Base-by-base conservation (phyloP, 2,329 filamentous ascomycete genomes). In the Beauveria rudraprayagi region DNA sequence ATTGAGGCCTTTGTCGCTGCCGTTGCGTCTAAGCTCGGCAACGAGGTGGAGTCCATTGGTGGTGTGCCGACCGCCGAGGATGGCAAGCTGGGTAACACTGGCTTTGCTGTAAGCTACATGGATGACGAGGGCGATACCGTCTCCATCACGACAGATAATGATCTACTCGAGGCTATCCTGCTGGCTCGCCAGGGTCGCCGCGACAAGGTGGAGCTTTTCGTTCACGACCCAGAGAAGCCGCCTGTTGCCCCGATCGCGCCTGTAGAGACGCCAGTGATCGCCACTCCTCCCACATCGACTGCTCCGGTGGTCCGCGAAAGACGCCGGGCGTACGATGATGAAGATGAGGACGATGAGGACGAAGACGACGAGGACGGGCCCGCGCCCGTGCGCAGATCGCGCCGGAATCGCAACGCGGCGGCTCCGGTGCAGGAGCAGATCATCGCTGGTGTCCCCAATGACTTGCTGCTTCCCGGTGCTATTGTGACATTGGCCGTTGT, bases 101-200 rank as follows among this genome's bases (percentile, higher is more conserved):
- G 94, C 7, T 99, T 93, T 70, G 94, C 93, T 30, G 79, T 99
- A 63, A 96, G 92, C 79, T 99, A 97, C 71, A 80, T 97, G 66
- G 94, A 99, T 72, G 93, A 97, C 68, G 94, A 99, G 71, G 93
- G 94, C 61, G 94, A 99, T 72, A 92, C 91, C 0, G 92, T 99
- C 17, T 96, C 92, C 46, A 96, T 99, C 72, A 99, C 94, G 11
- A 96, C 93, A 0, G 92, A 97, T 70, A 88, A 93, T 66, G 94
- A 99, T 71, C 83, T 99, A 47, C 77, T 94, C 2, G 94, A 99
- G 75, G 92, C 94, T 1, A 91, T 99, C 66, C 81, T 87, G 22
- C 83, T 97, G 30, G 91, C 93, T 5, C 88, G 91, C 63, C 86
- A 89, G 62, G 82, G 84, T 51, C 85, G 81, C 67, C 87, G 86